Evolutionary conservation across 805 yeast species (phyloP).

Genomic region (Candida hungchunana): DNA sequence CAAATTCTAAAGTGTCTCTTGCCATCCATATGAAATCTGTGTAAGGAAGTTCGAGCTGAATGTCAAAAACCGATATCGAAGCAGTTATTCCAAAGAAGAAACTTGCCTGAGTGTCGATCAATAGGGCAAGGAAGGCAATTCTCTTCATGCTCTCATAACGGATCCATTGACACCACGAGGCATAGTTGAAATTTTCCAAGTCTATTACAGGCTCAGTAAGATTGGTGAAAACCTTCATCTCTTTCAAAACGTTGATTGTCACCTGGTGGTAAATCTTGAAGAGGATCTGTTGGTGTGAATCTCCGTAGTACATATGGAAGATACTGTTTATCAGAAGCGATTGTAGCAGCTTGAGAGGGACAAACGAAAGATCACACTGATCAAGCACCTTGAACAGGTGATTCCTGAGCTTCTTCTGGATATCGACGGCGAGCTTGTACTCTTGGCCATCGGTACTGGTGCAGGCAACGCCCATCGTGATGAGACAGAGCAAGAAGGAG

Average conservation of each 20-base stretch:
- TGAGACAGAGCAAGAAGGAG: constrained; percentile 15
- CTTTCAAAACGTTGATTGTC: constrained; percentile 20
- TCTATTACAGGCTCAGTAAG: constrained; percentile 13
- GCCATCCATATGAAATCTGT: constrained; percentile 44
- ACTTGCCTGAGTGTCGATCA: constrained; percentile 38
- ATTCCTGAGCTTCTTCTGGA: constrained; percentile 22
- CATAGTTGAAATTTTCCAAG: constrained; percentile 7
- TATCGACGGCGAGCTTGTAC: constrained; percentile 10
- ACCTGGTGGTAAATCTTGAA: constrained; percentile 25
- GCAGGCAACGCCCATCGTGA: constrained; percentile 22
- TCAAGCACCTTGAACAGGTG: constrained; percentile 14
- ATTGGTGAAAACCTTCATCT: constrained; percentile 14
- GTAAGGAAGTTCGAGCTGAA: constrained; percentile 41
- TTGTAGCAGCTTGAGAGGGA: constrained; percentile 25
- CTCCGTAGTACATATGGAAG: constrained; percentile 27
- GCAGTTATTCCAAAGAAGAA: constrained; percentile 31
- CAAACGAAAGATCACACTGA: constrained; percentile 9
- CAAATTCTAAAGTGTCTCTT: constrained; percentile 20
- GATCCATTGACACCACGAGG: constrained; percentile 43
- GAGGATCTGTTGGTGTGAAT: constrained; percentile 13
- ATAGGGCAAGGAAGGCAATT: constrained; percentile 37
- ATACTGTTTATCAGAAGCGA: constrained; percentile 24
- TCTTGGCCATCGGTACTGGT: constrained; percentile 11
- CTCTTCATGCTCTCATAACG: constrained; percentile 41
- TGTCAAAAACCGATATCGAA: constrained; percentile 38